Base-by-base conservation (phyloP, 2,329 filamentous ascomycete genomes). In the Penicillium expansum region DNA sequence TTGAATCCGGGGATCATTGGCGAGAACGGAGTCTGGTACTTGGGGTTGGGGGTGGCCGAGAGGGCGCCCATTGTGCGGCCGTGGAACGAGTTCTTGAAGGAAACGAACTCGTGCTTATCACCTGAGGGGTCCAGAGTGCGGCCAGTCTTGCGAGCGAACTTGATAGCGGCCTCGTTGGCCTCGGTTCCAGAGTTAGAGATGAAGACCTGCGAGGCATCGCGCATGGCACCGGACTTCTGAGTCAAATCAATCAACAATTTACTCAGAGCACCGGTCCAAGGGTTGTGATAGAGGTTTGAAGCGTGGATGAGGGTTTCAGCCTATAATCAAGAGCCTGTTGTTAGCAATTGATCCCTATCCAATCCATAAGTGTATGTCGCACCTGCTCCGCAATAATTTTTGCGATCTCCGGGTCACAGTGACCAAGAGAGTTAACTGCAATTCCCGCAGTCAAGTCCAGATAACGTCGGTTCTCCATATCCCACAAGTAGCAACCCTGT, bases 261-360 rank as follows among this genome's bases (percentile, higher is more conserved):
- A 61, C 91, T 96, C 51, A 99, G 85, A 2, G 88, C 86, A 32
- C 93, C 93, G 1, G 91, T 97, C 90, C 94, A 97, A 2, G 89
- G 88, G 77, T 97, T 99, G 77, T 97, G 90, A 82, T 97, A 99
- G 20, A 99, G 84, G 75, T 99, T 99, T 11, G 92, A 97, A 45
- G 90, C 89, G 76, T 99, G 94, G 55, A 97, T 83, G 48, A 99
- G 84, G 8, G 87, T 92, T 69, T 88, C 81, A 30, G 87, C 82
- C 85, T 76, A 53, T 35, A 48, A 11, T 24, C 24, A 27, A 38
- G 84, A 1, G 9, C 39, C 10, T 20, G 42, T 10, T 52, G 32
- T 64, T 48, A 57, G 55, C 30, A 39, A 42, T 47, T 48, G n/a
- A 16, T 33, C 33, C n/a, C 35, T 29, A 51, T 38, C 45, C 8